A percentile compares a stretch with the other conserved stretches of the same genome.
These are phyloP conservation scores for Seiridium cupressi DNA, from an alignment of 2,329 filamentous ascomycete species.

Conservation along the genomic window DNA sequence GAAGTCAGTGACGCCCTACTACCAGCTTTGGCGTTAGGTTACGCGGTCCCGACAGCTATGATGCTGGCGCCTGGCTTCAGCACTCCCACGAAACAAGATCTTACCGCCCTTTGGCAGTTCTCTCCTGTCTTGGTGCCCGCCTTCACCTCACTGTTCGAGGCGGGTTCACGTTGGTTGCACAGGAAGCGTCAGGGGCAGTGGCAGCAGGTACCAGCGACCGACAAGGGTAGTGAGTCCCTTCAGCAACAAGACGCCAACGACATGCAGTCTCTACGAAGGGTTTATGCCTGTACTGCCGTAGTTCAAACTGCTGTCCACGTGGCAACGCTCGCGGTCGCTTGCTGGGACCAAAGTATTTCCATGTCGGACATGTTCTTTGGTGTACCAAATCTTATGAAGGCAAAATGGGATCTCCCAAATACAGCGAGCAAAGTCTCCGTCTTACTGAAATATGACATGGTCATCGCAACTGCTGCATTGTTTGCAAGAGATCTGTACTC, in stretches of 20 bases:
- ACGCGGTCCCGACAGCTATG: conserved; percentile 14
- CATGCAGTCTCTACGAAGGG: conserved; percentile 8
- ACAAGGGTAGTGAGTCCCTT: not conserved
- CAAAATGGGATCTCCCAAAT: not conserved
- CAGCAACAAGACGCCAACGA: not conserved
- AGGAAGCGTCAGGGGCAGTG: not conserved
- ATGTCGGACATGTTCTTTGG: not conserved
- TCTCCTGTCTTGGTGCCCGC: conserved; percentile 10
- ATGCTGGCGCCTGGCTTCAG: conserved; percentile 6
- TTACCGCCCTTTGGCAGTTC: not conserved
- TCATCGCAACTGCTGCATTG: not conserved
- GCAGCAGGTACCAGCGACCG: not conserved
- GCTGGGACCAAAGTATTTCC: not conserved
- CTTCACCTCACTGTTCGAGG: not conserved
- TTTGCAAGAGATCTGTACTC: conserved; percentile 13
- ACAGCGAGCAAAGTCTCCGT: not conserved
- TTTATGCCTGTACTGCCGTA: conserved; percentile 6
- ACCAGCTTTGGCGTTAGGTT: conserved; percentile 14
- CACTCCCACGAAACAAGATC: conserved; percentile 1
- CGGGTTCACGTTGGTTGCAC: not conserved
- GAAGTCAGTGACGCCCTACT: conserved; percentile 15
- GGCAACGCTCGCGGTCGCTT: conserved; percentile 6
- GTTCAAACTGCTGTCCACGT: conserved; percentile 11
- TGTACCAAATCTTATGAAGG: not conserved
- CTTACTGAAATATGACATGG: not conserved